Conservation (phyloP, 2,329 filamentous ascomycete species). For the Fusarium citri region DNA sequence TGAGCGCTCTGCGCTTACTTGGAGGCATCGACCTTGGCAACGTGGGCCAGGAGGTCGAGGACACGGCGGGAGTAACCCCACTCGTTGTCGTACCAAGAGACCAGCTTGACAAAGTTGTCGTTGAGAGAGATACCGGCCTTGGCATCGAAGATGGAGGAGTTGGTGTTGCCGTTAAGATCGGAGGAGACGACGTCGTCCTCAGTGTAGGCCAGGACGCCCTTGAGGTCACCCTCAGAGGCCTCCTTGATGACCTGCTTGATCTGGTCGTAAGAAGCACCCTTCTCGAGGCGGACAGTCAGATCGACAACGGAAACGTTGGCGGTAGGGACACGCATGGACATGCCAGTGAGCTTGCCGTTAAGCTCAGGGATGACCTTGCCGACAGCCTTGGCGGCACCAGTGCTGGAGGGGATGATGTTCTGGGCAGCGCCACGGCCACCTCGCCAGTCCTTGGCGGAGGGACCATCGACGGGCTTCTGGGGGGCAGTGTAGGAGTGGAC, state of each 20-base stretch:
- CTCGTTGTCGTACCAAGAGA: constrained; percentile 99
- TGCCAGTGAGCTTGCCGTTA: constrained; percentile 99
- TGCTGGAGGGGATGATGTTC: constrained; percentile 99
- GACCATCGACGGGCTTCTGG: constrained; percentile 99
- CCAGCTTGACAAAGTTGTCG: constrained; percentile 98
- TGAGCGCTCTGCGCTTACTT: constrained; percentile 55
- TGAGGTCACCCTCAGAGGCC: constrained; percentile 83
- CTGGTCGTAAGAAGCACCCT: constrained; percentile 85
- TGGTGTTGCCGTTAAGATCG: constrained; percentile 90
- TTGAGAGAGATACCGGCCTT: constrained; percentile 99
- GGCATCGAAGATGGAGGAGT: constrained; percentile 98
- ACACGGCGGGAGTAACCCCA: constrained; percentile 99
- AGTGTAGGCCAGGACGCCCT: constrained; percentile 93
- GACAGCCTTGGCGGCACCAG: constrained; percentile 99
- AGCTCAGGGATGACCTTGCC: constrained; percentile 98
- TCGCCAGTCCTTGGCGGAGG: constrained; percentile 98
- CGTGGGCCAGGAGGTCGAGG: constrained; percentile 82
- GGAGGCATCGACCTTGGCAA: constrained; percentile 79
- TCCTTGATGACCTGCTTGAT: constrained; percentile 95
- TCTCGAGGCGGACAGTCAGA: constrained; percentile 93
- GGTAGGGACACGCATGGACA: constrained; percentile 99
- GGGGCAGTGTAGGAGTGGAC: constrained; percentile 99
- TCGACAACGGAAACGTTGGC: constrained; percentile 99
- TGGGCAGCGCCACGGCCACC: constrained; percentile 98
- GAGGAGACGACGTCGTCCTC: constrained; percentile 97